Base-by-base conservation (phyloP, 2,329 filamentous ascomycete species). In the Hymenoscyphus fraxineus region DNA sequence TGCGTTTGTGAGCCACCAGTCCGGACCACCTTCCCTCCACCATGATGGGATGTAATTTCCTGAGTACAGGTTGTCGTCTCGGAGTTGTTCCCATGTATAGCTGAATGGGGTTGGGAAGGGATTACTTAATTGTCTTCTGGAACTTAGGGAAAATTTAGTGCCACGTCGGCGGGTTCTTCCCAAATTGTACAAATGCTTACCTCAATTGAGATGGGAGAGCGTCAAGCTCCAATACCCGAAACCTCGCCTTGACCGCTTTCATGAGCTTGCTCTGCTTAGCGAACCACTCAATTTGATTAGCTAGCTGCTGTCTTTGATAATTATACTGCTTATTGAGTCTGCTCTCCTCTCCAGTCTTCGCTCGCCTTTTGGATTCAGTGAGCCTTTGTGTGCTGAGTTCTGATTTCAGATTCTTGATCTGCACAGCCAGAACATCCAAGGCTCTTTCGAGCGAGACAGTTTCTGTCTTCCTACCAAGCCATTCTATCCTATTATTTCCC, bases 281-380 rank as follows among this genome's bases (percentile, higher is more conserved):
- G 47, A 60, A 60, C 59, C 59, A 60, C 2, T 15, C 41, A 19
- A 31, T 22, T n/a, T 32, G 44, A 51, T 60, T 16, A 12, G 32
- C n/a, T 35, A 60, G 35, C 16, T 51, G 59, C 27, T 38, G 4
- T 32, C 31, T 54, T n/a, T 60, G 59, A 19, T 32, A 27, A 7
- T 41, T 12, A 35, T 47, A 60, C 12, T 60, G 59, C 40, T 60
- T 60, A 10, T 54, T 47, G 7, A 60, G 41, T 40, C 59, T 47
- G 10, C 1, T 12, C 13, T 31, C 27, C 41, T 60, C 59, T 2
- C 27, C 41, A 10, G 5, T 7, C 9, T 60, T 60, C 16, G 41
- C 40, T 35, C 41, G 27, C 22, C 47, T 54, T 22, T 27, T 54
- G 10, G 47, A 27, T 31, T 54, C 47, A 3, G 47, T 27, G 19